Evolutionary conservation across 2,329 filamentous ascomycete genomes (phyloP), one percentile per base, ranked within the genome.

Genomic region (Thelonectria olida): DNA sequence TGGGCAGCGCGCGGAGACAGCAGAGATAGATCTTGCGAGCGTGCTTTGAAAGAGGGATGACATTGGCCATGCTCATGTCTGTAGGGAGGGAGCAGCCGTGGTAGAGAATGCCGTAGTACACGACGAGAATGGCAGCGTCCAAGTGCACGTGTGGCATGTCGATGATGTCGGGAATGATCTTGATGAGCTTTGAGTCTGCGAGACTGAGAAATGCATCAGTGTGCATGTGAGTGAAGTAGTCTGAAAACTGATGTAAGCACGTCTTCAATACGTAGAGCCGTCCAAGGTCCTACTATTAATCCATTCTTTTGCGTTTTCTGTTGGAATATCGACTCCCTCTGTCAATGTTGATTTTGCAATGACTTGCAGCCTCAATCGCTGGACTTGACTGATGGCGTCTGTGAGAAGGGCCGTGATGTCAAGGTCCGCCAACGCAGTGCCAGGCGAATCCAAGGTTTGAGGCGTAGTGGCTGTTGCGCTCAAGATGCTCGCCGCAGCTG

Each of bases 191-290:
- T 10, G 49, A 65, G 45, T 75, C 68, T 1, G 74, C 56, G 5
- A 75, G 64, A 7, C 66, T 68, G 6, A 70, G 54, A 23, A 75
- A 75, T 65, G 73, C 70, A 8, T 73, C 73, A 4, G 62, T 59
- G 15, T 70, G 70, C 68, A 70, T 74, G 19, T 73, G 66, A 2
- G 66, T 55, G 47, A 75, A 75, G 39, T 72, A 75, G 25, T 72
- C 74, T 63, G 8, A 12, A 13, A 34, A 12, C 7, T 53, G 5
- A 58, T 50, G 5, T 61, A 3, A 52, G 13, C 10, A 12, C 2
- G 7, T 8, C 7, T n/a, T 4, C 12, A 19, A 8, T 4, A 6
- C 1, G 15, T 13, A 15, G 17, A 2, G 25, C 8, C 1, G 9
- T 17, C n/a, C 5, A 5, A 15, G 15, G 12, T 31, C 25, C 13